Percentiles rank a stretch among this genome's conserved stretches.
Conservation (phyloP, 306 rosid genomes). For the Trifolium pratense region DNA sequence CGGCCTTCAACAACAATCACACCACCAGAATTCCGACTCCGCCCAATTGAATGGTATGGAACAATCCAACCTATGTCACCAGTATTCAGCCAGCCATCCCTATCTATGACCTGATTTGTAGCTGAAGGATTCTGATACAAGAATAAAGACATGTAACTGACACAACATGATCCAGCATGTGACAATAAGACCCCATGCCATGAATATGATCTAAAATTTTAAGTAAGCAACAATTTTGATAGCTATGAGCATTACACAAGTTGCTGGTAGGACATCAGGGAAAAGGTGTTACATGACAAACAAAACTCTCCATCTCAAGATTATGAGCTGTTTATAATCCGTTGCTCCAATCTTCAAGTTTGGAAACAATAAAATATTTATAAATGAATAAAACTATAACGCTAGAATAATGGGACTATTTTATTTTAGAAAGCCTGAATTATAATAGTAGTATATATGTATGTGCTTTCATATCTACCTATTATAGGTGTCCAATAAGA, state of each 20-base stretch:
- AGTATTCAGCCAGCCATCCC: slow-evolving; percentile 84
- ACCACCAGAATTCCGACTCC: slow-evolving; percentile 73
- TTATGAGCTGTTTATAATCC: slow-evolving; percentile 14
- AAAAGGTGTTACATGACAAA: slow-evolving; percentile 13
- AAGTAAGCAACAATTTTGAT: slow-evolving; percentile 1
- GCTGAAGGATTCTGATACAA: slow-evolving; percentile 73
- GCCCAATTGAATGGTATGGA: slow-evolving; percentile 75
- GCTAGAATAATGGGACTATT: slow-evolving; percentile 13
- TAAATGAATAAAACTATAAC: slow-evolving; percentile 12
- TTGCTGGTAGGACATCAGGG: slow-evolving; percentile 20
- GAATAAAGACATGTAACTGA: slow-evolving; percentile 39
- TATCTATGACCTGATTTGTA: slow-evolving; percentile 68
- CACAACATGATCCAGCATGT: slow-evolving; percentile 2
- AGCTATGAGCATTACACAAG: slow-evolving; percentile 19
- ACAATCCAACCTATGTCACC: slow-evolving; percentile 94
- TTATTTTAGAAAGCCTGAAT: slow-evolving; percentile 17
- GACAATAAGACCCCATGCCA: slow-evolving; percentile 4
- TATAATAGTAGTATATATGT: not conserved
- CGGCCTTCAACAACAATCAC: slow-evolving; percentile 87
- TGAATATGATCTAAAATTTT: slow-evolving; percentile 20
- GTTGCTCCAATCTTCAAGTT: slow-evolving; percentile 26
- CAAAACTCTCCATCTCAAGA: slow-evolving; percentile 28
- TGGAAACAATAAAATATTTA: slow-evolving; percentile 10
- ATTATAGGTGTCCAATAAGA: slow-evolving; percentile 18
- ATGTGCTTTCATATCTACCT: slow-evolving; percentile 2